Evolutionary conservation across 768 basidiomycete genomes (phyloP).

Genomic region (Rhodotorula graminis): DNA sequence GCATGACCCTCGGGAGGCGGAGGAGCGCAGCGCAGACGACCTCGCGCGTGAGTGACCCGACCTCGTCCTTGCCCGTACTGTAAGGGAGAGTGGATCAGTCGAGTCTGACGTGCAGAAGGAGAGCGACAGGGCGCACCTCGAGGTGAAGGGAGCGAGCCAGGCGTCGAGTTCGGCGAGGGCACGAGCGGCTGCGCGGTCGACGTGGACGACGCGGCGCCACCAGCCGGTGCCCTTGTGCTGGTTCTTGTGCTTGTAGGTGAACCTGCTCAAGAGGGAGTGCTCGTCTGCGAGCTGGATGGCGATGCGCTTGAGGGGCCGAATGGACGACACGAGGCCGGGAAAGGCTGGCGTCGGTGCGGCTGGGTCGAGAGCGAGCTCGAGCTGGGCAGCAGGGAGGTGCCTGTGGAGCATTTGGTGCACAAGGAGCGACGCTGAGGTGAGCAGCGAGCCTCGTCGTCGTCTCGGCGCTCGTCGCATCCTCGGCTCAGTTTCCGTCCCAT

Average conservation of each 20-base stretch:
- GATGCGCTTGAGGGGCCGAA: conserved; percentile 31
- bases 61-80: conserved; percentile 28
- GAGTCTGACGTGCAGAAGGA: not conserved
- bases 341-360: conserved; percentile 1
- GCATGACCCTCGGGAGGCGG: conserved; percentile 12
- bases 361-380: not conserved
- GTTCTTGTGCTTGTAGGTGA: conserved; percentile 41
- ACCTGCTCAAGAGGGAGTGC: conserved; percentile 18
- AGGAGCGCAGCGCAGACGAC: conserved; percentile 5
- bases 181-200: conserved; percentile 4
- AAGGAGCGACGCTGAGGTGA: not conserved
- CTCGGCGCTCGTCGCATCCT: no score
- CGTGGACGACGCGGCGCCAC: conserved; percentile 31
- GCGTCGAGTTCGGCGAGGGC: conserved; percentile 12
- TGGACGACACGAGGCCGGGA: conserved; percentile 33
- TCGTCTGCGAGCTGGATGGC: conserved; percentile 19
- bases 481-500: not conserved
- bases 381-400: not conserved
- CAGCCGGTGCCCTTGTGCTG: conserved; percentile 33
- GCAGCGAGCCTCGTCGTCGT: not conserved
- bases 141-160: conserved; percentile 10
- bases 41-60: not conserved
- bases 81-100: not conserved
- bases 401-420: not conserved
- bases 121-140: conserved; percentile 16